Percentiles rank a stretch among this genome's conserved stretches.
Evolutionary conservation across 2,329 filamentous ascomycete genomes (phyloP).

Genomic region (Sordariomycetes sp.): DNA sequence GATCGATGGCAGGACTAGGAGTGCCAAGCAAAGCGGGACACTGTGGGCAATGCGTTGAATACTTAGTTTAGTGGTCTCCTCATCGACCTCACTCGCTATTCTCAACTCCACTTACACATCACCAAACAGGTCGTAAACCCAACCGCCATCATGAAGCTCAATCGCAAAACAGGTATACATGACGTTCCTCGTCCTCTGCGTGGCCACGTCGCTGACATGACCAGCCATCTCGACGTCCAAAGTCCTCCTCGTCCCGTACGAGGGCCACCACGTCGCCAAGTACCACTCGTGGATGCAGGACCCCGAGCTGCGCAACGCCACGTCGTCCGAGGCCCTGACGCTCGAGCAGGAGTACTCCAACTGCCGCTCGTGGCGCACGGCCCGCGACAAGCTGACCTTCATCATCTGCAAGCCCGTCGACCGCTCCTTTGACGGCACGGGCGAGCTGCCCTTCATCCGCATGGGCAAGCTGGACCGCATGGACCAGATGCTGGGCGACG

Average conservation of each 20-base stretch:
- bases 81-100: too few species aligned
- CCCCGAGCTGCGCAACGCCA: slow-evolving; percentile 68
- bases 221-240: slow-evolving; percentile 57
- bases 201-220: neutral
- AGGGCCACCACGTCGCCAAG: slow-evolving; percentile 65
- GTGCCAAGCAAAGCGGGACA: too few species aligned
- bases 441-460: slow-evolving; percentile 1
- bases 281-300: slow-evolving; percentile 95
- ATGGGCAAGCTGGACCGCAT: slow-evolving; percentile 43
- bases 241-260: slow-evolving; percentile 77
- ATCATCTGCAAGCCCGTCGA: slow-evolving; percentile 58
- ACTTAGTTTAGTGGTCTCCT: too few species aligned
- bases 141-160: slow-evolving; percentile 29
- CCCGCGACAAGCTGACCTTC: slow-evolving; percentile 84
- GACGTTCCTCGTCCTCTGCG: neutral
- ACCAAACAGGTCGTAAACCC: neutral
- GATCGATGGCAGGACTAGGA: too few species aligned
- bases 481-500: slow-evolving; percentile 58
- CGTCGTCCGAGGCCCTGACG: slow-evolving; percentile 76
- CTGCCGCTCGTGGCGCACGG: slow-evolving; percentile 77
- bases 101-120: neutral
- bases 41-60: too few species aligned
- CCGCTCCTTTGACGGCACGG: neutral
- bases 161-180: slow-evolving; percentile 30
- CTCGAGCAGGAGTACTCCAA: slow-evolving; percentile 81